Percentiles rank a stretch among this genome's conserved stretches.
Evolutionary conservation across 192 early-diverging fungal genomes (phyloP).

Genomic region (Podila verticillata): DNA sequence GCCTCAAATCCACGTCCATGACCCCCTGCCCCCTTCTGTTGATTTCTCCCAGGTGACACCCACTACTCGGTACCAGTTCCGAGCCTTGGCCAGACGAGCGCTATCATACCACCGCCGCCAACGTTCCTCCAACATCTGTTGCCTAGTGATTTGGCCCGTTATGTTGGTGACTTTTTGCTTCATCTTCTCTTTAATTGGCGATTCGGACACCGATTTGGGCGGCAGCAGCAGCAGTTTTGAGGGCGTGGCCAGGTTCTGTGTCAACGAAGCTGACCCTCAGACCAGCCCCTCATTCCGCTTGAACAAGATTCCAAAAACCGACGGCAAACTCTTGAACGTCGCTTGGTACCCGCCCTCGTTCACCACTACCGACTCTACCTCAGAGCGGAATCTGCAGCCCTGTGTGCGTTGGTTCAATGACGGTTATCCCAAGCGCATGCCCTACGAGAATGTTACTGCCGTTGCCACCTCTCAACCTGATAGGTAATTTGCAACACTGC

Average conservation of each 20-base stretch:
- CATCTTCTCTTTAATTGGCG: background rate
- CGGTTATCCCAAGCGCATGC: slow-evolving; percentile 18
- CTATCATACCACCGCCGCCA: slow-evolving; percentile 42
- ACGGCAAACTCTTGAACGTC: background rate
- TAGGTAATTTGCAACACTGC: slow-evolving; percentile 8
- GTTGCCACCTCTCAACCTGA: slow-evolving; percentile 2
- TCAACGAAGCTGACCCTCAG: slow-evolving; percentile 18
- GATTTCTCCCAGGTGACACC: slow-evolving; percentile 19
- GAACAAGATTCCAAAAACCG: background rate
- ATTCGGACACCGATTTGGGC: background rate
- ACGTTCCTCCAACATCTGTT: slow-evolving; percentile 16
- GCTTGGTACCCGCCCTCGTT: slow-evolving; percentile 31
- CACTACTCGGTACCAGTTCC: slow-evolving; percentile 34
- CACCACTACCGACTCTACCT: background rate
- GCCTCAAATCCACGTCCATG: background rate
- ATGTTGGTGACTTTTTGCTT: slow-evolving; percentile 22
- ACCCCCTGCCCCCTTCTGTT: slow-evolving; percentile 33
- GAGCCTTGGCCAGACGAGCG: slow-evolving; percentile 28
- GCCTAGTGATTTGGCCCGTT: slow-evolving; percentile 35
- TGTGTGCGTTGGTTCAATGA: slow-evolving; percentile 45
- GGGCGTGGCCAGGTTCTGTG: slow-evolving; percentile 7
- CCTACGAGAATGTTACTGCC: slow-evolving; percentile 21
- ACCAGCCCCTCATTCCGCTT: background rate
- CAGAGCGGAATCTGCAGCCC: background rate
- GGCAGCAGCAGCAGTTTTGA: background rate